Base-by-base conservation (phyloP, 148 eudicot genomes). In the Chenopodium quinoa region DNA sequence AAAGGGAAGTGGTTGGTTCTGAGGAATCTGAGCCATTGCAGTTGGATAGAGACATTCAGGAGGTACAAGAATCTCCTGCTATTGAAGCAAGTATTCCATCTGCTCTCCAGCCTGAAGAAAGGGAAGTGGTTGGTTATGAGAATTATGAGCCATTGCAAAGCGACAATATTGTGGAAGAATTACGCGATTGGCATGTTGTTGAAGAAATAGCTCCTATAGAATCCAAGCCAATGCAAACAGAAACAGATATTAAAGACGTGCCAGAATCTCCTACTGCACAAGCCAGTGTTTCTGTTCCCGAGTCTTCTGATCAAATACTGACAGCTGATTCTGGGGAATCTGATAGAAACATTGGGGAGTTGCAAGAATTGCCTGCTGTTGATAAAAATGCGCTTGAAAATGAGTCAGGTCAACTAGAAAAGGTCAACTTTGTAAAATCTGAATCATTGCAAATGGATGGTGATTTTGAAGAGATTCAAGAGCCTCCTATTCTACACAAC, bases 171-270 rank as follows among this genome's bases (percentile, higher is more conserved):
- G 10, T 12, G 27, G 76, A 67, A 74, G 67, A 50, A 32, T 16
- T 75, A 6, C 79, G 56, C 56, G 75, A 75, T 54, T 63, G 71
- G 44, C 82, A 70, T 83, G 56, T 71, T 75, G 58, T 63, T 69
- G 80, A 75, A 71, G 80, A 32, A 48, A 71, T 27, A n/a, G 52
- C 65, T 65, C 48, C 37, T 65, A 31, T 50, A 7, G 79, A 75
- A 20, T 19, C 76, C 17, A 62, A 81, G 72, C 12, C 23, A 58
- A 40, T 60, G 70, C 54, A 67, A 65, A 48, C 29, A 13, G 9
- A 75, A 65, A 44, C 37, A 63, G 71, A 63, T 63, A 47, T 67
- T 25, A 7, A 64, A 23, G 64, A 27, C 48, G 19, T 64, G 63
- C 78, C 48, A 11, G 23, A 50, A 3, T 29, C 73, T 44, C 23